phyloP scores from a whole-genome alignment of 1,139 yeast species.

The Sugiyamaella pinicola region DNA sequence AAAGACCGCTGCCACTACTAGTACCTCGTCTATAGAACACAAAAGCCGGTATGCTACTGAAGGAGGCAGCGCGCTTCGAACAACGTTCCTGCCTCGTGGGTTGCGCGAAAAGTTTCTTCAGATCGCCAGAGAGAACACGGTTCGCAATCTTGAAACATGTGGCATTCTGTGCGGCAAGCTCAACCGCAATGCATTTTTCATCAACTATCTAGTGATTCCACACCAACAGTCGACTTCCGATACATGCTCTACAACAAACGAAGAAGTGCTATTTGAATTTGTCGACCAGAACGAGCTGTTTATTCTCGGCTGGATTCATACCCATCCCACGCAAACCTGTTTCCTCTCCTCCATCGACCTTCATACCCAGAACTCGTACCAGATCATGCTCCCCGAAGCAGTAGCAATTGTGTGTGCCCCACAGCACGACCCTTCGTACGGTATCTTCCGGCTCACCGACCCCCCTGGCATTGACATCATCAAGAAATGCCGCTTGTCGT shows the following conservation, averaged over 20 bases:
- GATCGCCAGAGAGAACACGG: constrained; percentile 52
- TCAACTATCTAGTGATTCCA: constrained; percentile 60
- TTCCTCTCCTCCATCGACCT: constrained; percentile 62
- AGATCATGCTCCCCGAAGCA: constrained; percentile 67
- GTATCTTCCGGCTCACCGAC: constrained; percentile 59
- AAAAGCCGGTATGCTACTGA: constrained; percentile 50
- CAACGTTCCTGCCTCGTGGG: constrained; percentile 51
- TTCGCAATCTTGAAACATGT: constrained; percentile 57
- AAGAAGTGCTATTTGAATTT: constrained; percentile 55
- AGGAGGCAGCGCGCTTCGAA: constrained; percentile 54
- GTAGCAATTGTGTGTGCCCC: constrained; percentile 67
- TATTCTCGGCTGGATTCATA: constrained; percentile 68
- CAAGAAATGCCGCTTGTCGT: constrained; percentile 48
- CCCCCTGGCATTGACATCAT: constrained; percentile 60
- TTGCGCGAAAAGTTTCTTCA: constrained; percentile 48
- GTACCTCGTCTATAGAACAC: constrained; percentile 36
- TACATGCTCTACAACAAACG: constrained; percentile 60
- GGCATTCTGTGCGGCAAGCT: constrained; percentile 63
- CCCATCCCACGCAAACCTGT: constrained; percentile 68
- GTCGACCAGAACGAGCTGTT: constrained; percentile 56
- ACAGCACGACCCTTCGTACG: constrained; percentile 50
- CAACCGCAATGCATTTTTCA: constrained; percentile 57
- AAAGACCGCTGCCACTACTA: not conserved
- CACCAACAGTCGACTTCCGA: constrained; percentile 60
- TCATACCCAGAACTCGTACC: constrained; percentile 65